Conservation (phyloP, 305 asterid genomes). For the Fraxinus dipetala region DNA sequence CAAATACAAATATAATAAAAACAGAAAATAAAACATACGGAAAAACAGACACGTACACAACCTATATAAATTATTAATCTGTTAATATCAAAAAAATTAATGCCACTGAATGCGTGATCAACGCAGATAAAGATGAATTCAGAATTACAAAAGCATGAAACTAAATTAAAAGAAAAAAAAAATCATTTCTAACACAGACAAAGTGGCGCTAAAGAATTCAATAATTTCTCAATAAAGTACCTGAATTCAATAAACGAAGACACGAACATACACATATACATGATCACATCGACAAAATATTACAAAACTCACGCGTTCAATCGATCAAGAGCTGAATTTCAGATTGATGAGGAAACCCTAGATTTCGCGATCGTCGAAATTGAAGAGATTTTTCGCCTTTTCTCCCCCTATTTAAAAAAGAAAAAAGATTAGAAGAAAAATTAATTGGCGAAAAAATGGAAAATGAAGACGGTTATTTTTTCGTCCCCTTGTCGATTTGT, state of each 20-base stretch:
- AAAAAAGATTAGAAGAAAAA: not conserved
- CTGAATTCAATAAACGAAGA: not conserved
- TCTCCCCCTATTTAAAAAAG: not conserved
- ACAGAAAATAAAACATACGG: not conserved
- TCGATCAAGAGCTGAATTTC: not conserved
- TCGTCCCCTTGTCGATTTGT: not conserved
- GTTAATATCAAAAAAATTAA: not conserved
- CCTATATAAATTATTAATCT: not conserved
- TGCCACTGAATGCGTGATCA: not conserved
- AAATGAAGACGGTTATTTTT: not conserved
- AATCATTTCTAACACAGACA: not conserved
- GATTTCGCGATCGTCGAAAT: not conserved
- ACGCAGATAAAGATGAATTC: not conserved
- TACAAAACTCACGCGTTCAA: slow-evolving; percentile 2
- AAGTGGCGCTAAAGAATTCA: not conserved
- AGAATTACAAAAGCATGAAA: not conserved
- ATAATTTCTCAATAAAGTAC: not conserved
- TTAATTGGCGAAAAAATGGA: not conserved
- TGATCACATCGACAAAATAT: not conserved
- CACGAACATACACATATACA: not conserved
- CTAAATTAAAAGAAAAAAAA: not conserved
- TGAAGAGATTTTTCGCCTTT: not conserved
- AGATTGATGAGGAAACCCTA: not conserved
- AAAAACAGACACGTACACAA: not conserved
- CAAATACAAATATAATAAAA: not conserved